Evolutionary conservation across 352 stramenopile genomes (phyloP).

Genomic region (Elongisporangium anandrum): DNA sequence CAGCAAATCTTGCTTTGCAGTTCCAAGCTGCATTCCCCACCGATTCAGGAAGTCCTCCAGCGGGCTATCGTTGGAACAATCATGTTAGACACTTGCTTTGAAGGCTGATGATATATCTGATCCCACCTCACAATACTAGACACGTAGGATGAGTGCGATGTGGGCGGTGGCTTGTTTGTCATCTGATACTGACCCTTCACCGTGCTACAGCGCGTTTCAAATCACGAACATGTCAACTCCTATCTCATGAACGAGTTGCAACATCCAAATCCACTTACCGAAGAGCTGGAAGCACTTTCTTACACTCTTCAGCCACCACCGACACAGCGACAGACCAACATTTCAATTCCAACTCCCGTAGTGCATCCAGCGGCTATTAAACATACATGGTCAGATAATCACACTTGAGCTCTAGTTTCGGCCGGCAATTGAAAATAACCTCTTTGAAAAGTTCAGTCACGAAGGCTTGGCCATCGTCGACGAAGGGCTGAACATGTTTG

Average conservation of each 20-base stretch:
- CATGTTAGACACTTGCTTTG: no score
- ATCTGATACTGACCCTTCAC: conserved; percentile 90
- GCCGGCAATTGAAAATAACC: conserved; percentile 6
- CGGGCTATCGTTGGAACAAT: no score
- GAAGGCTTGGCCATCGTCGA: conserved; percentile 40
- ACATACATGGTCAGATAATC: no score
- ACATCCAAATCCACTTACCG: conserved; percentile 26
- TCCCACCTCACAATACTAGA: conserved; percentile 64
- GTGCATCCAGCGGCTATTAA: conserved; percentile 26
- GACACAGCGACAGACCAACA: conserved; percentile 67
- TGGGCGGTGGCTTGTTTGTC: conserved; percentile 83
- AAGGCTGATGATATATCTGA: not conserved
- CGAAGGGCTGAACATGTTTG: conserved; percentile 28
- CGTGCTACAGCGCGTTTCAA: conserved; percentile 26
- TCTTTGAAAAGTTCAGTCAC: conserved; percentile 47
- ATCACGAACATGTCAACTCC: not conserved
- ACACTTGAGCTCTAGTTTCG: no score
- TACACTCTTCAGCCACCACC: conserved; percentile 73
- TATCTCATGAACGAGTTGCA: not conserved
- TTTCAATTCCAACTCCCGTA: conserved; percentile 38
- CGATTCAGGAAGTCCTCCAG: conserved; percentile 67
- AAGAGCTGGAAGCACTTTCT: conserved; percentile 81
- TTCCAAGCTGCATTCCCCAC: conserved; percentile 60
- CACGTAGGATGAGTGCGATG: conserved; percentile 65
- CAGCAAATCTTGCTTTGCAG: conserved; percentile 35